Evolutionary conservation across 331 rosid species (phyloP).

Genomic region (Cydonia oblonga): DNA sequence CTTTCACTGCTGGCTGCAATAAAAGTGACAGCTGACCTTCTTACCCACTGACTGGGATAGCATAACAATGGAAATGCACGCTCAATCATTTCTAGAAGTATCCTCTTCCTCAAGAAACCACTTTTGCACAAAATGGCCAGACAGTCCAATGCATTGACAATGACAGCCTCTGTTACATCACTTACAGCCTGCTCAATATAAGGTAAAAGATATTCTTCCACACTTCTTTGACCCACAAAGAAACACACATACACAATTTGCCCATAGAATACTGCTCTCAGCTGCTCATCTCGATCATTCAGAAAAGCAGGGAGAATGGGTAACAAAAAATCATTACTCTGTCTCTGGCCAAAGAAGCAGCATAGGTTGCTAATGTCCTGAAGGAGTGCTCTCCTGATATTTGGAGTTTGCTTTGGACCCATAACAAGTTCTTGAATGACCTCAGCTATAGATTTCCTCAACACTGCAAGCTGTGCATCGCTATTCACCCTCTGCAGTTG

Average conservation of each 20-base stretch:
- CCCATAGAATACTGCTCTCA: conserved; percentile 82
- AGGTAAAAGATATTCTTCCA: conserved; percentile 95
- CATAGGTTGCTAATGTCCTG: conserved; percentile 85
- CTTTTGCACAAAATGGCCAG: conserved; percentile 70
- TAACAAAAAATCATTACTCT: conserved; percentile 85
- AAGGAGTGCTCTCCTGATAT: conserved; percentile 91
- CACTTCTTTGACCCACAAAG: conserved; percentile 97
- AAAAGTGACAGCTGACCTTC: conserved; percentile 77
- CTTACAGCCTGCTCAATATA: conserved; percentile 92
- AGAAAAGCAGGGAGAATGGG: conserved; percentile 98
- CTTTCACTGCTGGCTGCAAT: conserved; percentile 85
- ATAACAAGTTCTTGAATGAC: conserved; percentile 97
- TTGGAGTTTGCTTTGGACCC: conserved; percentile 99
- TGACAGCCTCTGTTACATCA: conserved; percentile 70
- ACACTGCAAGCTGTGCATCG: conserved; percentile 24
- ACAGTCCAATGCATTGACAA: conserved; percentile 85
- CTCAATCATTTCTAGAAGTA: conserved; percentile 86
- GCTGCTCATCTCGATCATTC: conserved; percentile 86
- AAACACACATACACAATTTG: conserved; percentile 89
- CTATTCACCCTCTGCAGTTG: conserved; percentile 1
- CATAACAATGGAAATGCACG: conserved; percentile 83
- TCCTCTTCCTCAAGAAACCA: conserved; percentile 72
- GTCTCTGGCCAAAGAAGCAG: conserved; percentile 93
- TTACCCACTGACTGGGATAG: conserved; percentile 88
- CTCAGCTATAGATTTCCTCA: conserved; percentile 92